Conservation (phyloP, 2,329 filamentous ascomycete species). For the Penicillium sp. region DNA sequence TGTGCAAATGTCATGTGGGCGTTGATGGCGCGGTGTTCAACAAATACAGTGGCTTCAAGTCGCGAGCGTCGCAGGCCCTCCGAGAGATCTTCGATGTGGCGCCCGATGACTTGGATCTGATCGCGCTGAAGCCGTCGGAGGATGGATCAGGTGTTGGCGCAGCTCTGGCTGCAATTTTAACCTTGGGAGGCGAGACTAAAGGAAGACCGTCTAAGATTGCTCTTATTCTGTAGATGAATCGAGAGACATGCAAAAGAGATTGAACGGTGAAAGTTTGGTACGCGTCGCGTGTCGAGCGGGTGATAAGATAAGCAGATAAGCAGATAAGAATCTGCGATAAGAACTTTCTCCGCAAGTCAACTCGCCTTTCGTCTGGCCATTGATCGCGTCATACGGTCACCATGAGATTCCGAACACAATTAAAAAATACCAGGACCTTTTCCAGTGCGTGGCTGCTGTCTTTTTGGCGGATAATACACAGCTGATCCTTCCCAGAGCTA, state of each 20-base stretch:
- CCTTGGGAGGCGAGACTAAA: constrained; percentile 21
- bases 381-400: constrained; percentile 12
- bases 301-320: constrained; percentile 7
- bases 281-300: background rate
- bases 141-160: constrained; percentile 91
- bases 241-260: background rate
- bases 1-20: constrained; percentile 81
- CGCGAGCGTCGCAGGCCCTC: constrained; percentile 38
- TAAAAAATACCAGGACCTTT: constrained; percentile 31
- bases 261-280: background rate
- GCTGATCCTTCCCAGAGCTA: constrained; percentile 48
- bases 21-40: constrained; percentile 97
- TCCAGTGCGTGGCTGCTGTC: constrained; percentile 15
- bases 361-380: background rate
- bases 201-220: background rate
- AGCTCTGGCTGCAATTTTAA: constrained; percentile 75
- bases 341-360: constrained; percentile 12
- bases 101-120: constrained; percentile 72
- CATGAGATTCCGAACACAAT: constrained; percentile 39
- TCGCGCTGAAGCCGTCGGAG: constrained; percentile 81
- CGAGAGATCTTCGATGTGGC: constrained; percentile 91
- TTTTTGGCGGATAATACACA: background rate
- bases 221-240: background rate
- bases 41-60: constrained; percentile 47
- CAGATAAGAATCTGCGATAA: constrained; percentile 5